Percentiles rank a stretch among this genome's conserved stretches.
Conservation (phyloP, 345 rosid species). For the Aquilaria sinensis region DNA sequence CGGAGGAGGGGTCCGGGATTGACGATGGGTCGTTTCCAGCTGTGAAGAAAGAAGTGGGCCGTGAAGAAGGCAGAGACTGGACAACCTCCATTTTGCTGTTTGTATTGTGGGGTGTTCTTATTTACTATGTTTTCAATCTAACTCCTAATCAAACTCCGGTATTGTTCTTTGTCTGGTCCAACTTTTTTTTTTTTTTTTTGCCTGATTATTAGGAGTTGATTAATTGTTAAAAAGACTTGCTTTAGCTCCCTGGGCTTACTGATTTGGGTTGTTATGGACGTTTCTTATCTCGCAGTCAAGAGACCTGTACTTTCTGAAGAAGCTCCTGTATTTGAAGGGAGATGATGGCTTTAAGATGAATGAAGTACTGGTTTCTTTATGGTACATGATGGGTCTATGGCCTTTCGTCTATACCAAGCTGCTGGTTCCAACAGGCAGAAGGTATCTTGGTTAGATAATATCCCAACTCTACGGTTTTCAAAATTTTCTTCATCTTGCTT, state of each 20-base stretch:
- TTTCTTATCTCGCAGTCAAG: slow-evolving; percentile 42
- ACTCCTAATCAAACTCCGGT: slow-evolving; percentile 81
- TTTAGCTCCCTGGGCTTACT: background rate
- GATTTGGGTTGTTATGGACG: background rate
- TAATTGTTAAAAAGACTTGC: background rate
- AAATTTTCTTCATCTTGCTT: background rate
- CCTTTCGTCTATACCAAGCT: slow-evolving; percentile 75
- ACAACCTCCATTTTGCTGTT: slow-evolving; percentile 66
- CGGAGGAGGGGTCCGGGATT: slow-evolving; percentile 30
- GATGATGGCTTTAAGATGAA: slow-evolving; percentile 92
- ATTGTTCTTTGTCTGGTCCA: slow-evolving; percentile 1
- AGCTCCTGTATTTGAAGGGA: slow-evolving; percentile 67
- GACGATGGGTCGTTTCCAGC: slow-evolving; percentile 14
- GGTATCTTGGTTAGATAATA: slow-evolving; percentile 28
- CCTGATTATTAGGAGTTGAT: background rate
- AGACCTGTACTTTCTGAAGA: slow-evolving; percentile 75
- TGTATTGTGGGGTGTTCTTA: slow-evolving; percentile 60
- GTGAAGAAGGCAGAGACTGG: slow-evolving; percentile 54
- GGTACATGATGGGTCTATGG: slow-evolving; percentile 94
- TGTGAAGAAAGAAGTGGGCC: slow-evolving; percentile 11
- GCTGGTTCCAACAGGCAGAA: slow-evolving; percentile 72
- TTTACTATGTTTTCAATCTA: slow-evolving; percentile 71
- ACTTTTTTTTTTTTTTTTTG: background rate
- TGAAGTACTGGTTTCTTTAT: slow-evolving; percentile 65
- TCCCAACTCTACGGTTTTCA: background rate